Evolutionary conservation across 169 alveolate species (phyloP).

Genomic region (Cryptosporidium muris): DNA sequence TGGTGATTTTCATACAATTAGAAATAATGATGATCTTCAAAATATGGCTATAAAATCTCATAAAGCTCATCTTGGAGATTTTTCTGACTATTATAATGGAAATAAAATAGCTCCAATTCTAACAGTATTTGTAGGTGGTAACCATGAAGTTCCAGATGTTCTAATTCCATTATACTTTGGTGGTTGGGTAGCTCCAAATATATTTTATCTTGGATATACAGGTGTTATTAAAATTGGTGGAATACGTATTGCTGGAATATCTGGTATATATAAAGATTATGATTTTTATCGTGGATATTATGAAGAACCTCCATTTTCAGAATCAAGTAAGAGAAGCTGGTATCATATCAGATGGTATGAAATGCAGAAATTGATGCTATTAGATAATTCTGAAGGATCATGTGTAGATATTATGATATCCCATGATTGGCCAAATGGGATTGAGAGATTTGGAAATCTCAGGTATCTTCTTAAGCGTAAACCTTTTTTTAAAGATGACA

Average conservation of each 20-base stretch:
- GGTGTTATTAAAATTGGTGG: slow-evolving; percentile 88
- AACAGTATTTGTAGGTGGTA: slow-evolving; percentile 97
- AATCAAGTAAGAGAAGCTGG: slow-evolving; percentile 84
- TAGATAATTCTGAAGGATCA: slow-evolving; percentile 27
- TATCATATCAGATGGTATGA: slow-evolving; percentile 91
- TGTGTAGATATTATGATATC: slow-evolving; percentile 89
- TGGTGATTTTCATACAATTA: slow-evolving; percentile 95
- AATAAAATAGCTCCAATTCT: slow-evolving; percentile 88
- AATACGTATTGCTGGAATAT: slow-evolving; percentile 92
- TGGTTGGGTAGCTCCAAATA: slow-evolving; percentile 98
- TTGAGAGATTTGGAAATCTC: slow-evolving; percentile 84
- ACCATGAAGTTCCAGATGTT: slow-evolving; percentile 96
- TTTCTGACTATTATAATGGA: slow-evolving; percentile 89
- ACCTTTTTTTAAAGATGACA: slow-evolving; percentile 79
- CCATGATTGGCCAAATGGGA: slow-evolving; percentile 97
- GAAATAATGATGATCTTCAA: slow-evolving; percentile 88
- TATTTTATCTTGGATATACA: slow-evolving; percentile 93
- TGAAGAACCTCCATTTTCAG: slow-evolving; percentile 88
- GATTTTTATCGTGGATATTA: slow-evolving; percentile 86
- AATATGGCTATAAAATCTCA: slow-evolving; percentile 90
- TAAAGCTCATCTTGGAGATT: slow-evolving; percentile 87
- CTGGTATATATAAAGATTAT: slow-evolving; percentile 91
- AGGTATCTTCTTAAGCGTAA: slow-evolving; percentile 81
- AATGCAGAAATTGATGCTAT: slow-evolving; percentile 81
- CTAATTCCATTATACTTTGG: slow-evolving; percentile 93